Evolutionary conservation across 2,329 filamentous ascomycete genomes (phyloP).

Genomic region (Ophiocordyceps sinensis): DNA sequence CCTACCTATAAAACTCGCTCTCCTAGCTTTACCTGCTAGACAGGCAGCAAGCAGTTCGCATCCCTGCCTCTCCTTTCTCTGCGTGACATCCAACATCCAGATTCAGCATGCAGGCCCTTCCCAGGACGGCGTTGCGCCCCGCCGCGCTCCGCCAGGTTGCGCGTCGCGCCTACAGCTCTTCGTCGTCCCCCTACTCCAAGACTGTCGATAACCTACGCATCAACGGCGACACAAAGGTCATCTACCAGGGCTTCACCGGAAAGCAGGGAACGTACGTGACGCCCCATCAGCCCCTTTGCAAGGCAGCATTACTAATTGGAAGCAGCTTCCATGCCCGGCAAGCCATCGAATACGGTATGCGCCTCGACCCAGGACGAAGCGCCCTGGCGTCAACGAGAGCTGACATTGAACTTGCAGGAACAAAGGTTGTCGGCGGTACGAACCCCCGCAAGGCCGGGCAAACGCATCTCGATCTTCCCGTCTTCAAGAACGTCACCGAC

Average conservation of each 20-base stretch:
- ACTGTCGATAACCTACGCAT: slow-evolving; percentile 82
- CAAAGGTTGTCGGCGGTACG: slow-evolving; percentile 93
- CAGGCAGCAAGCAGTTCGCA: neutral
- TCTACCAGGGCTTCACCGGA: slow-evolving; percentile 95
- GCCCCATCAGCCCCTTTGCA: neutral
- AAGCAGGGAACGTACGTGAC: slow-evolving; percentile 74
- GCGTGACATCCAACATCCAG: slow-evolving; percentile 1
- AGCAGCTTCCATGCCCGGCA: slow-evolving; percentile 89
- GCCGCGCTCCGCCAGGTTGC: slow-evolving; percentile 51
- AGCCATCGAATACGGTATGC: slow-evolving; percentile 92
- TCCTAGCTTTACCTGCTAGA: no score
- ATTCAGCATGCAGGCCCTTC: slow-evolving; percentile 68
- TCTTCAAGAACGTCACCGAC: slow-evolving; percentile 81
- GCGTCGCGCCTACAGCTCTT: slow-evolving; percentile 62
- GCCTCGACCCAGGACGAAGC: slow-evolving; percentile 6
- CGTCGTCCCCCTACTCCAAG: slow-evolving; percentile 52
- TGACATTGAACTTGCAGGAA: slow-evolving; percentile 42
- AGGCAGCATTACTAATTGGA: slow-evolving; percentile 4
- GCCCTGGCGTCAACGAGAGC: slow-evolving; percentile 2
- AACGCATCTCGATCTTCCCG: slow-evolving; percentile 78
- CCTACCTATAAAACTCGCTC: no score
- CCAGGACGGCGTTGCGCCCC: slow-evolving; percentile 52
- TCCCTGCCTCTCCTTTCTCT: neutral
- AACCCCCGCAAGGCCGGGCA: slow-evolving; percentile 97
- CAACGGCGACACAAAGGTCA: slow-evolving; percentile 82